Base-by-base conservation (phyloP, 768 basidiomycete species). In the Grammothele lineata region DNA sequence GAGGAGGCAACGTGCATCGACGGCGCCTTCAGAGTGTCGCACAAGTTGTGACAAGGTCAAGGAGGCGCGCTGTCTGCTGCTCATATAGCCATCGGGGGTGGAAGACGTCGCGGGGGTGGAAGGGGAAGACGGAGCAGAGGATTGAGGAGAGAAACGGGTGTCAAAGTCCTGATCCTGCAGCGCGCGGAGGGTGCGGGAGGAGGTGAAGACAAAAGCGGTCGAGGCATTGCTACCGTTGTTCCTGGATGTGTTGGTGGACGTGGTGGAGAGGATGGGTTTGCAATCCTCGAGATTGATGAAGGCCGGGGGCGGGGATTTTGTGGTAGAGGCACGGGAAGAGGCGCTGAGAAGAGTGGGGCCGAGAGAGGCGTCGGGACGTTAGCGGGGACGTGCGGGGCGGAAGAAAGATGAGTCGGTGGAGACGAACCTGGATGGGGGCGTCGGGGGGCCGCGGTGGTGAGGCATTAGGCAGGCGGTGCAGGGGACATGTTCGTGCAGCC, bases 171-270 rank as follows among this genome's bases (percentile, higher is more conserved):
- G 41, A 22, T 48, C 48, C 25, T 59, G 57, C 10, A 54, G 55
- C 12, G 47, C 47, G n/a, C 55, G 56, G 33, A 57, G 50, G 23
- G 55, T 59, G 38, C 62, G 60, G 33, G 62, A 63, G 3, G 62
- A 63, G 21, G 62, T 61, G 57, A 63, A 63, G 37, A 63, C 62
- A 50, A 61, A 63, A 4, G 62, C 53, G 37, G 54, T 57, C 19
- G 45, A 25, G 23, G 39, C 50, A 43, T 40, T 23, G 7, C 14
- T 40, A 40, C 49, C 36, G 33, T 54, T n/a, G 12, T 51, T 47
- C 24, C 23, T 50, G 46, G 35, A 45, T 33, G 58, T 45, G 33
- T 51, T 57, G 35, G 54, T 47, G 39, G 47, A 38, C 8, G 55
- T 51, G 25, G 56, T 40, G 43, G 54, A 34, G 48, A 57, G 21